Evolutionary conservation across 306 rosid species (phyloP).

Genomic region (Prunus salicina): DNA sequence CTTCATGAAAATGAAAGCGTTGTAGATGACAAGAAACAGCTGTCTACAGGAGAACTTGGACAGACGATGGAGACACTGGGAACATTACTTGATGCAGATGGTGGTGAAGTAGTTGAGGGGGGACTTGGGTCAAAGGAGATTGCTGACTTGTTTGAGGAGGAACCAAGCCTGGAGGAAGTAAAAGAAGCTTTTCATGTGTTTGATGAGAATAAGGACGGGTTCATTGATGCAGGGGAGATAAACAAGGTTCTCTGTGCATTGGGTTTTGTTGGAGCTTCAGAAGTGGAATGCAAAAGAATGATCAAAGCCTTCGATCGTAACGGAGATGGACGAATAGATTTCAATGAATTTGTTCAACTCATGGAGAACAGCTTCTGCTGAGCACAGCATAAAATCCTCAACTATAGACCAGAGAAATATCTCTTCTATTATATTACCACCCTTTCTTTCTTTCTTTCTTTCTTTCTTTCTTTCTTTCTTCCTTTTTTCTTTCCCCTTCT

Average conservation of each 20-base stretch:
- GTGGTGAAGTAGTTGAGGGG: not conserved
- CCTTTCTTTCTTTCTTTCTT: not conserved
- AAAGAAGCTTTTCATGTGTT: slow-evolving; percentile 45
- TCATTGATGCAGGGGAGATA: slow-evolving; percentile 49
- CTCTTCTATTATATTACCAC: too few relatives aligned
- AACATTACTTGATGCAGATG: slow-evolving; percentile 7
- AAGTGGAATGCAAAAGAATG: slow-evolving; percentile 39
- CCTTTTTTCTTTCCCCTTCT: not conserved
- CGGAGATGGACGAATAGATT: slow-evolving; percentile 48
- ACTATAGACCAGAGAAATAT: too few relatives aligned
- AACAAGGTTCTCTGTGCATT: slow-evolving; percentile 28
- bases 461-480: not conserved
- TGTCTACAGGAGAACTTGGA: slow-evolving; percentile 25
- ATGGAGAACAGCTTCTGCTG: slow-evolving; percentile 31
- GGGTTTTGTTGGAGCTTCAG: slow-evolving; percentile 35
- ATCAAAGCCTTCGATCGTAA: slow-evolving; percentile 34
- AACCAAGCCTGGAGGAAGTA: slow-evolving; percentile 39
- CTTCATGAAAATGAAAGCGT: not conserved
- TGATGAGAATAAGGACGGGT: slow-evolving; percentile 50
- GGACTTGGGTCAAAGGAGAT: slow-evolving; percentile 1
- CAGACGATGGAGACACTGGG: slow-evolving; percentile 26
- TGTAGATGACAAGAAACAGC: not conserved
- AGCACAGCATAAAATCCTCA: not conserved
- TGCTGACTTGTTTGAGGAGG: slow-evolving; percentile 33
- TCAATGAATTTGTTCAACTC: slow-evolving; percentile 41